Base-by-base conservation (phyloP, 208 protist genomes). In the Trypanosoma platydactyli region DNA sequence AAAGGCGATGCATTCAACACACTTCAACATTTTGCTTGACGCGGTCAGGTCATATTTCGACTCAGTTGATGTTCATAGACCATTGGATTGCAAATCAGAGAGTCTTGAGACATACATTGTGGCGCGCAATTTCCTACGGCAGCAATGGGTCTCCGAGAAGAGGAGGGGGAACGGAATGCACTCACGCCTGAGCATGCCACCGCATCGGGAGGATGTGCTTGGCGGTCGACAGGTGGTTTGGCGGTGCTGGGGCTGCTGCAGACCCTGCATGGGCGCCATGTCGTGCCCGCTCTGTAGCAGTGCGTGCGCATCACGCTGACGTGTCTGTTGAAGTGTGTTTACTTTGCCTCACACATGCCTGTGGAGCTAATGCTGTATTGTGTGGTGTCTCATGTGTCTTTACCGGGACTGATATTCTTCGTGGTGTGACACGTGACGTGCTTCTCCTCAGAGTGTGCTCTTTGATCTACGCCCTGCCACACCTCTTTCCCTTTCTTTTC, bases 41-140 rank as follows among this genome's bases (percentile, higher is more conserved):
- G 79, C 72, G 15, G 53, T 51, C n/a, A 33, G 64, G 41, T 27
- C 33, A 4, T 77, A 84, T 51, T 92, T 90, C 52, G 18, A 54
- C 29, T 56, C 54, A 44, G 86, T 92, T 3, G 2, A 71, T 16
- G 44, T 79, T 33, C 64, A 74, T 42, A 79, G 76, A 53, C 83
- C 81, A 20, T 33, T 35, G 16, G 73, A 79, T 16, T 82, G 71
- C 20, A 72, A 72, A 25, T 25, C 49, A 16, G 81, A 80, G 9
- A 88, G 83, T 52, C 54, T 50, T 5, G 86, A 92, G 44, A 76
- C 71, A 4, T 92, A 90, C 63, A 64, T 89, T 52, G 77, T 90
- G 18, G 77, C 78, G 12, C 61, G 52, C 0, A 71, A 72, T 54
- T 83, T 89, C 27, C 57, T 46, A 2, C 49, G 42, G 1, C 51